These are phyloP conservation scores for Pseudozyma tsukubaensis DNA, from an alignment of 1,284 basidiomycete species.

Conservation along the genomic window DNA sequence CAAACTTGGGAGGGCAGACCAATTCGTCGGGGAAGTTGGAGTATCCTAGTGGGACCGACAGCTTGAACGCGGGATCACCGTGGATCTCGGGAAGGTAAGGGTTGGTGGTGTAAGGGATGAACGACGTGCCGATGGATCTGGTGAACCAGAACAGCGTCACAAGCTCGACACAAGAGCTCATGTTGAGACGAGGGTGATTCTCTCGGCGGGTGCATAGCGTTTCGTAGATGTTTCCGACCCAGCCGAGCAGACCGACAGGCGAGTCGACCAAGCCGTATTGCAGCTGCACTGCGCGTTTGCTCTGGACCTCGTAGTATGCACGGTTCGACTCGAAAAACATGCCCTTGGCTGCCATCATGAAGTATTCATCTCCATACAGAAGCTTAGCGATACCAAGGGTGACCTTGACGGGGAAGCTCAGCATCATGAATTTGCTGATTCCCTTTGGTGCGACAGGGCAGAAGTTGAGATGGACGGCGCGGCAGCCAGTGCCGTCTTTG, in stretches of 20 bases:
- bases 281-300: constrained; percentile 45
- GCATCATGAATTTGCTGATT: constrained; percentile 43
- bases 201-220: constrained; percentile 23
- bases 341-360: constrained; percentile 35
- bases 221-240: constrained; percentile 54
- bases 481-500: constrained; percentile 51
- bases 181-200: constrained; percentile 39
- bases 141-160: constrained; percentile 51
- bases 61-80: constrained; percentile 33
- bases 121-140: constrained; percentile 54
- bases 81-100: constrained; percentile 44
- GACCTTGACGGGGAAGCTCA: constrained; percentile 28
- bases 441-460: constrained; percentile 51
- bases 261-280: constrained; percentile 54
- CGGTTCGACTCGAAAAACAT: constrained; percentile 40
- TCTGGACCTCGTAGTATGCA: constrained; percentile 57
- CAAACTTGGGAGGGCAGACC: constrained; percentile 44
- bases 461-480: constrained; percentile 63
- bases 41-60: constrained; percentile 50
- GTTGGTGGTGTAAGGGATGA: constrained; percentile 57
- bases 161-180: constrained; percentile 40
- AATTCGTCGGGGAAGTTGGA: constrained; percentile 57
- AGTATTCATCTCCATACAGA: constrained; percentile 42
- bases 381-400: constrained; percentile 43
- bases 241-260: constrained; percentile 53